phyloP scores from a whole-genome alignment of 78 protist species.

The Dictyostelium citrinum region DNA sequence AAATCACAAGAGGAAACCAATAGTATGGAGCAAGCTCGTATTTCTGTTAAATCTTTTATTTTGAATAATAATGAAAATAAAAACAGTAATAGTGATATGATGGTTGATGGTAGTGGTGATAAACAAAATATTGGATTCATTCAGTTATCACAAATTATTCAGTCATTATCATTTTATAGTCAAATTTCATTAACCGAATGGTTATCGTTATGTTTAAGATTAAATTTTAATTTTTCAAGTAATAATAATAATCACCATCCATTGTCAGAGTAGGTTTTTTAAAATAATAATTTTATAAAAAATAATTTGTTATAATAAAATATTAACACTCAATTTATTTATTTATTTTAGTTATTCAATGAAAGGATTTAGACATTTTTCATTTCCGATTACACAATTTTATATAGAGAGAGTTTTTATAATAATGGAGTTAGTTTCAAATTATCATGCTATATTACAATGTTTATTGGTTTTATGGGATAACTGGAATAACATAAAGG shows the following conservation, averaged over 20 bases:
- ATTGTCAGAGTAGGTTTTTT: background rate
- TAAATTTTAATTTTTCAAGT: background rate
- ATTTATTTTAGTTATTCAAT: background rate
- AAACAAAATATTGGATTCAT: background rate
- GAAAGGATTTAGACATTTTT: conserved; percentile 33
- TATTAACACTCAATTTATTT: background rate
- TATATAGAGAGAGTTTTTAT: conserved; percentile 39
- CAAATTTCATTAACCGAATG: conserved; percentile 63
- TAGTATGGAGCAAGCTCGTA: conserved; percentile 25
- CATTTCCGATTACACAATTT: background rate
- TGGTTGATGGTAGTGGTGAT: background rate
- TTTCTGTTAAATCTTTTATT: background rate
- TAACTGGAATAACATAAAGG: background rate
- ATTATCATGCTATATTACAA: conserved; percentile 15
- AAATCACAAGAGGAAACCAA: conserved; percentile 25
- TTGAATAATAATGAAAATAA: background rate
- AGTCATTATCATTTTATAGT: conserved; percentile 39
- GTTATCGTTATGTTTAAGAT: conserved; percentile 58
- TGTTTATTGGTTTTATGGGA: conserved; percentile 50
- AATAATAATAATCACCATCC: background rate
- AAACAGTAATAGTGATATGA: background rate
- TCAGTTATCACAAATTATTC: background rate
- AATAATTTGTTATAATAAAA: too few relatives aligned
- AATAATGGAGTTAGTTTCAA: conserved; percentile 44
- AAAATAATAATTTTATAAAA: too few relatives aligned